Percentiles rank a stretch among this genome's conserved stretches.
Evolutionary conservation across 495 filamentous ascomycete genomes (phyloP).

Genomic region (Trichoderma parareesei): DNA sequence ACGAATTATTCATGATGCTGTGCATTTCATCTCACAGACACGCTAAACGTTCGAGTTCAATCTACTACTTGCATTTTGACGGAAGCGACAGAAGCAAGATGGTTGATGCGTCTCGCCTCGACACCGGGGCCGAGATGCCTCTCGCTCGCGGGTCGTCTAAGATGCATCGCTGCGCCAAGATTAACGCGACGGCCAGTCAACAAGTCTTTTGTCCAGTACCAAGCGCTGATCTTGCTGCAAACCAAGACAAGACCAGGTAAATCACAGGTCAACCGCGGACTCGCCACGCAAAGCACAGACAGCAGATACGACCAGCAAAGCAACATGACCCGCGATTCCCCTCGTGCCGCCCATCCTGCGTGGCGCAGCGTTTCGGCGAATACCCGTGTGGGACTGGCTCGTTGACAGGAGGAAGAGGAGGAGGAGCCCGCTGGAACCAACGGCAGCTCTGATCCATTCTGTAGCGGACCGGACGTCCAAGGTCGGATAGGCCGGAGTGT

Average conservation of each 20-base stretch:
- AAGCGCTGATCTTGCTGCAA: neutral
- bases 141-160: neutral
- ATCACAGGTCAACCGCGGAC: neutral
- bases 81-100: too few species aligned
- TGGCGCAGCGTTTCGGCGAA: conserved; percentile 7
- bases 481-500: neutral
- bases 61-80: too few species aligned
- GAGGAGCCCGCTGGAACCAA: neutral
- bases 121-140: neutral
- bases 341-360: neutral
- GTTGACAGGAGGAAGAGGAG: neutral
- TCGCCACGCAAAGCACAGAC: too few species aligned
- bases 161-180: conserved; percentile 3
- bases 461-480: neutral
- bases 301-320: too few species aligned
- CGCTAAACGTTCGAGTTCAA: too few species aligned
- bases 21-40: too few species aligned
- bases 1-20: neutral
- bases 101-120: neutral
- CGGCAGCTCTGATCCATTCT: neutral
- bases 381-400: neutral
- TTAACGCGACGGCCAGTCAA: neutral
- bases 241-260: neutral
- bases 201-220: too few species aligned
- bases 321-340: too few species aligned